Evolutionary conservation across 1,284 basidiomycete species (phyloP).

Genomic region (Rhodofomes roseus): DNA sequence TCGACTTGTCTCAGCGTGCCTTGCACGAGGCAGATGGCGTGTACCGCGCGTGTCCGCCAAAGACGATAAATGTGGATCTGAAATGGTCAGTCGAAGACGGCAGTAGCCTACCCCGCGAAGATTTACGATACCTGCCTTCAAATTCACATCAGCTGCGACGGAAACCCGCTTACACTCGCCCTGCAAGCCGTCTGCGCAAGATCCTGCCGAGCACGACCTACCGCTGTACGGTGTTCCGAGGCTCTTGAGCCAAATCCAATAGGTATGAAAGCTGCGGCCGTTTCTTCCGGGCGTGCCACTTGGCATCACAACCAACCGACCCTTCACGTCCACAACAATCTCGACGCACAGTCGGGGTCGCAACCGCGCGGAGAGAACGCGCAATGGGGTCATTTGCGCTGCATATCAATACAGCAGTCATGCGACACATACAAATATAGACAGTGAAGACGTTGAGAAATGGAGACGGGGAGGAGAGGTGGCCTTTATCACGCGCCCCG

Average conservation of each 20-base stretch:
- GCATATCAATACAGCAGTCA: not conserved
- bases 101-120: slow-evolving; percentile 8
- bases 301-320: slow-evolving; percentile 1
- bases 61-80: slow-evolving; percentile 20
- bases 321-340: not conserved
- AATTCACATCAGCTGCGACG: slow-evolving; percentile 5
- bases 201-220: slow-evolving; percentile 6
- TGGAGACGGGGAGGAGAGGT: not conserved
- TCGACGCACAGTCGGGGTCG: not conserved
- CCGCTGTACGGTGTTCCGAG: not conserved
- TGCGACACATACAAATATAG: not conserved
- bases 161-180: slow-evolving; percentile 2
- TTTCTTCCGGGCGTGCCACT: not conserved
- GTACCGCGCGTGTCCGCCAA: slow-evolving; percentile 21
- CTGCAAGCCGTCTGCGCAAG: not conserved
- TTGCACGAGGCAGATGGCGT: slow-evolving; percentile 24
- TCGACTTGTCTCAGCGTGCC: slow-evolving; percentile 21
- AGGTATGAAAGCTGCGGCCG: not conserved
- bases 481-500: slow-evolving; percentile 36
- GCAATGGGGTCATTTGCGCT: not conserved
- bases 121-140: not conserved
- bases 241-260: not conserved
- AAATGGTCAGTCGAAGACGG: slow-evolving; percentile 11
- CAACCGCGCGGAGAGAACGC: not conserved
- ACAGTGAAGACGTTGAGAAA: not conserved